These are phyloP conservation scores for Aspergillus niger DNA, from an alignment of 2,329 filamentous ascomycete species.

Conservation along the genomic window DNA sequence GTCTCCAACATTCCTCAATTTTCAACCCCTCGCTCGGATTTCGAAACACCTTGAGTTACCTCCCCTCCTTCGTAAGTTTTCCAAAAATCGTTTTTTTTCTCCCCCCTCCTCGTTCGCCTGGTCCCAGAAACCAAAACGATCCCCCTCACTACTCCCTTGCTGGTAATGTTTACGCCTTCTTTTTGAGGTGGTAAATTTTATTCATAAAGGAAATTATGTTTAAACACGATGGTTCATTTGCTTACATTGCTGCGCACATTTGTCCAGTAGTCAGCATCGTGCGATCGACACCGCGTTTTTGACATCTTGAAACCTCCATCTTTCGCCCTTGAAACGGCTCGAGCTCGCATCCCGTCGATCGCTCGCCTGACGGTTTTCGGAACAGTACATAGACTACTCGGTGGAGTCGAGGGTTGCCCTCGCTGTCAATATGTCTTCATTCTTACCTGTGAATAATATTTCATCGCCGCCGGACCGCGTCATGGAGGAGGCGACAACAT, in stretches of 20 bases:
- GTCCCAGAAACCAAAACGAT: neutral
- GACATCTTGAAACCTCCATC: conserved; percentile 14
- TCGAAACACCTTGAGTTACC: neutral
- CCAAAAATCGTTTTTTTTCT: neutral
- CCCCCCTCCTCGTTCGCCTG: no score
- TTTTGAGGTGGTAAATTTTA: neutral
- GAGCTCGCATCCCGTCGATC: conserved; percentile 19
- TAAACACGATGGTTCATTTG: conserved; percentile 18
- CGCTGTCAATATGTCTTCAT: conserved; percentile 56
- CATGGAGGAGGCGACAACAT: conserved; percentile 56
- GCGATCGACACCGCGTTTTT: conserved; percentile 20
- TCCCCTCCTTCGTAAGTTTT: conserved; percentile 1
- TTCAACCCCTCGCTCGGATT: conserved; percentile 17
- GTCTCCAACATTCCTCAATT: conserved; percentile 21
- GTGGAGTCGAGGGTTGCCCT: conserved; percentile 26
- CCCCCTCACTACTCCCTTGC: conserved; percentile 1
- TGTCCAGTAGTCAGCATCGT: conserved; percentile 21
- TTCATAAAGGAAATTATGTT: neutral
- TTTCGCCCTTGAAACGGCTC: conserved; percentile 20
- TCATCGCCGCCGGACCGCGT: conserved; percentile 48
- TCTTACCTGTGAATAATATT: conserved; percentile 63
- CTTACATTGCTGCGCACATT: conserved; percentile 25
- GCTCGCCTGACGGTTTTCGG: conserved; percentile 19
- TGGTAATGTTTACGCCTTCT: neutral
- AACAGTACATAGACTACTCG: conserved; percentile 29